Percentiles rank a stretch among this genome's conserved stretches.
phyloP scores from a whole-genome alignment of 1,139 yeast genomes.

The Geotrichum restrictum region DNA sequence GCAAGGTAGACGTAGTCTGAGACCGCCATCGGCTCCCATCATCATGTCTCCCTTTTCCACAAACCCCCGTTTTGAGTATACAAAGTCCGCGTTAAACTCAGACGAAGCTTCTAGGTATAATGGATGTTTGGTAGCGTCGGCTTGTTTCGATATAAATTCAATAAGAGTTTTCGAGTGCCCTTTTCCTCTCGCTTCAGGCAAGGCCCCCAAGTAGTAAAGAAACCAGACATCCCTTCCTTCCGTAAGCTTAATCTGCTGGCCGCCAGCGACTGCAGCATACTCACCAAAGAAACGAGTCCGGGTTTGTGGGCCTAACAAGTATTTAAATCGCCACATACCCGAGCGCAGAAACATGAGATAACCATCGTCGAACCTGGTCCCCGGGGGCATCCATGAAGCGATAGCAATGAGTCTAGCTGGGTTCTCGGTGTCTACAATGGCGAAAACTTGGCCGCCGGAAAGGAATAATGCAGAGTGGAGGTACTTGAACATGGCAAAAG shows the following conservation, averaged over 20 bases:
- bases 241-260: background rate
- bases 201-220: background rate
- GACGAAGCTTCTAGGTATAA: background rate
- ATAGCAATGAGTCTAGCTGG: background rate
- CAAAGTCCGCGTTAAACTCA: background rate
- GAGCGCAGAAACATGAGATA: background rate
- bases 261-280: background rate
- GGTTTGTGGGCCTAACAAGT: background rate
- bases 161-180: conserved; percentile 4
- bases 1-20: too few species aligned
- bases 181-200: background rate
- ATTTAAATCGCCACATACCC: conserved; percentile 1
- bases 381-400: conserved; percentile 3
- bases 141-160: background rate
- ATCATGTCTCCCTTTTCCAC: background rate
- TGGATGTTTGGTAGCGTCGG: background rate
- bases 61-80: conserved; percentile 1
- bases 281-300: background rate
- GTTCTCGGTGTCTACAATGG: background rate
- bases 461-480: background rate
- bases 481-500: background rate
- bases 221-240: background rate
- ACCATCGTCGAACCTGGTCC: background rate
- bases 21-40: too few species aligned
- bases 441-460: background rate